These are phyloP conservation scores for Fusarium graminum DNA, from an alignment of 2,329 filamentous ascomycete genomes.

Conservation along the genomic window DNA sequence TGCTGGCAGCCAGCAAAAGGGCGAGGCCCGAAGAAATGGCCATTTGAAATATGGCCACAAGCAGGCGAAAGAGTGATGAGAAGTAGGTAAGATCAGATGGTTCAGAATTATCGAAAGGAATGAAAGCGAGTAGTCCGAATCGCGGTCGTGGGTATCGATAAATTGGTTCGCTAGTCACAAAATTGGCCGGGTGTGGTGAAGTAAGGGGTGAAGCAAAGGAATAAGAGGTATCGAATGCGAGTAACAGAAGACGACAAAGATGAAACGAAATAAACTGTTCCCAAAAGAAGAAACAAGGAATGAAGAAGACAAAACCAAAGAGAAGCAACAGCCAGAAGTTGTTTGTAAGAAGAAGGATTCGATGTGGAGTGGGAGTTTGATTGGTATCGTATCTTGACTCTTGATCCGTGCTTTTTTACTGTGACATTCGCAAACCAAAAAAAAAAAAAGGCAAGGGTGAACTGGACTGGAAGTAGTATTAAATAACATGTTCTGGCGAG, in stretches of 20 bases:
- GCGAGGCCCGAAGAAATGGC: slow-evolving; percentile 45
- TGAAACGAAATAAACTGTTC: slow-evolving; percentile 10
- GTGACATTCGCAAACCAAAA: not conserved
- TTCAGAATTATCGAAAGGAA: slow-evolving; percentile 12
- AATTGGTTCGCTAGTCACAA: slow-evolving; percentile 14
- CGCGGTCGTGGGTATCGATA: slow-evolving; percentile 10
- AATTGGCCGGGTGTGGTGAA: slow-evolving; percentile 1
- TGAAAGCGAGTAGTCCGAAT: slow-evolving; percentile 9
- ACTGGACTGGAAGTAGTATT: not conserved
- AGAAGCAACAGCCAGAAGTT: slow-evolving; percentile 15
- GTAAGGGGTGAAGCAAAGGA: slow-evolving; percentile 4
- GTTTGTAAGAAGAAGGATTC: slow-evolving; percentile 26
- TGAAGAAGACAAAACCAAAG: slow-evolving; percentile 19
- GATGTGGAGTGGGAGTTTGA: slow-evolving; percentile 28
- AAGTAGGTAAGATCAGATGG: slow-evolving; percentile 11
- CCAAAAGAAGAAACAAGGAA: slow-evolving; percentile 19
- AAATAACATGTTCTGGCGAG: not conserved
- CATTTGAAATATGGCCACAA: slow-evolving; percentile 32
- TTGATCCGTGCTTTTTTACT: slow-evolving; percentile 16
- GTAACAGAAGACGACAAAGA: slow-evolving; percentile 1
- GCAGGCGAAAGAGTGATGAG: slow-evolving; percentile 3
- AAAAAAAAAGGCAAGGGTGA: not conserved
- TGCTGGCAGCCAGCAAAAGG: slow-evolving; percentile 46
- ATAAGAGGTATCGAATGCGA: not conserved
- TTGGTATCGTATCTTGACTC: slow-evolving; percentile 28